Base-by-base conservation (phyloP, 2,329 filamentous ascomycete species). In the Orbilia brochopaga region DNA sequence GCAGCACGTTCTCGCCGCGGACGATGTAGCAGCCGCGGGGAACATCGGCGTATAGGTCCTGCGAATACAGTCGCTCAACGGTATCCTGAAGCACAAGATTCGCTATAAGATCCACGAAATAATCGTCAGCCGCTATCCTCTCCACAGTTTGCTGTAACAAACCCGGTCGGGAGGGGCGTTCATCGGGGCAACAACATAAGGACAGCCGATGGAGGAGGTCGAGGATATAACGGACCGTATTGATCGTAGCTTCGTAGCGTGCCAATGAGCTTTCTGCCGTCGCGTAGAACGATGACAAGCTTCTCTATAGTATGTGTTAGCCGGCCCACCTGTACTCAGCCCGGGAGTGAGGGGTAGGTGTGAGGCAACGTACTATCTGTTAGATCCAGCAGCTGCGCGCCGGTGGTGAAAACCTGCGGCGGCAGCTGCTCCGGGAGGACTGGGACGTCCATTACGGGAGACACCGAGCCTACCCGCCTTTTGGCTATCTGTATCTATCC, bases 351-450 rank as follows among this genome's bases (percentile, higher is more conserved):
- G 21, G n/a, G 46, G 35, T 56, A 50, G 56, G 44, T 61, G 48
- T 66, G 30, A 46, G 44, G 46, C 69, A 77, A 78, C 90, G 83
- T 87, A 97, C 93, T 99, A 82, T 99, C 94, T 77, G 94, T 97
- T 78, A 99, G 85, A 79, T 99, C 94, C 69, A 99, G 83, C 69
- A 99, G 83, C 83, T 97, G 94, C 61, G 94, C 92, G 32, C 94
- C 94, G 32, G 94, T 99, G 17, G 94, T 96, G 82, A 99, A 99
- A 89, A 97, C 97, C 83, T 99, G 93, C 69, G 92, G 92, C 13
- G 90, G 90, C 42, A 93, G 83, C 80, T 91, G 89, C 74, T 86
- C 85, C 30, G 81, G 82, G 60, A 65, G 62, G 40, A 72, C 60
- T 35, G 58, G 58, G 23, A 64, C 67, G 58, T 72, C 67, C 67